Percentiles rank a stretch among this genome's conserved stretches.
phyloP scores from a whole-genome alignment of 2,329 filamentous ascomycete genomes.

The Monosporascus cannonballus region DNA sequence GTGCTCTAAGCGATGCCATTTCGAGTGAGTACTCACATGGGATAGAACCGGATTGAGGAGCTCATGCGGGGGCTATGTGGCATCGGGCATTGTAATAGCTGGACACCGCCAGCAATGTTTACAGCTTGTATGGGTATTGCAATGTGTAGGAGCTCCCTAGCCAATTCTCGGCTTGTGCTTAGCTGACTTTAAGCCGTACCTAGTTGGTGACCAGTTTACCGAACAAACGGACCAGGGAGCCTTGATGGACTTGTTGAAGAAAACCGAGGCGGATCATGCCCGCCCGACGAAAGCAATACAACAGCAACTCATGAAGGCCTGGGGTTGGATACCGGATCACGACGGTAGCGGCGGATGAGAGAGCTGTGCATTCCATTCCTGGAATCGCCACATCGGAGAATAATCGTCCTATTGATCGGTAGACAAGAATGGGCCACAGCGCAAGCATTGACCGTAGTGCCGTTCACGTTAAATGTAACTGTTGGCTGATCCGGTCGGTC shows the following conservation, averaged over 20 bases:
- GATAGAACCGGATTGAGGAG: slow-evolving; percentile 35
- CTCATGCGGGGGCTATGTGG: slow-evolving; percentile 51
- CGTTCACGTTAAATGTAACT: no score
- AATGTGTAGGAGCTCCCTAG: slow-evolving; percentile 33
- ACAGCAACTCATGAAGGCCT: slow-evolving; percentile 39
- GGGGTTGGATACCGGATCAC: slow-evolving; percentile 35
- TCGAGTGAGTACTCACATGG: slow-evolving; percentile 5
- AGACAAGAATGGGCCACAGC: no score
- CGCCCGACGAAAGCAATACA: slow-evolving; percentile 45
- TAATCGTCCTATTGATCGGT: no score
- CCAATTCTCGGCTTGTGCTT: slow-evolving; percentile 1
- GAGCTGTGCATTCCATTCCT: not conserved
- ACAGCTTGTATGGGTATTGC: slow-evolving; percentile 50
- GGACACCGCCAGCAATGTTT: slow-evolving; percentile 50
- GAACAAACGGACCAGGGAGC: slow-evolving; percentile 40
- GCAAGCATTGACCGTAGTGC: no score
- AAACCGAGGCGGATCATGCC: slow-evolving; percentile 43
- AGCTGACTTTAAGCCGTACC: slow-evolving; percentile 1
- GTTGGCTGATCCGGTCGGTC: no score
- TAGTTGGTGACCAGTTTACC: slow-evolving; percentile 43
- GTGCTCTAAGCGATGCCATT: slow-evolving; percentile 8
- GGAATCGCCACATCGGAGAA: no score
- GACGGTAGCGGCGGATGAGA: slow-evolving; percentile 9
- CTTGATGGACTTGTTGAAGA: slow-evolving; percentile 38
- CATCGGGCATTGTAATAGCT: slow-evolving; percentile 50